These are phyloP conservation scores for Ailanthus altissimus DNA, from an alignment of 345 rosid genomes.

Conservation along the genomic window DNA sequence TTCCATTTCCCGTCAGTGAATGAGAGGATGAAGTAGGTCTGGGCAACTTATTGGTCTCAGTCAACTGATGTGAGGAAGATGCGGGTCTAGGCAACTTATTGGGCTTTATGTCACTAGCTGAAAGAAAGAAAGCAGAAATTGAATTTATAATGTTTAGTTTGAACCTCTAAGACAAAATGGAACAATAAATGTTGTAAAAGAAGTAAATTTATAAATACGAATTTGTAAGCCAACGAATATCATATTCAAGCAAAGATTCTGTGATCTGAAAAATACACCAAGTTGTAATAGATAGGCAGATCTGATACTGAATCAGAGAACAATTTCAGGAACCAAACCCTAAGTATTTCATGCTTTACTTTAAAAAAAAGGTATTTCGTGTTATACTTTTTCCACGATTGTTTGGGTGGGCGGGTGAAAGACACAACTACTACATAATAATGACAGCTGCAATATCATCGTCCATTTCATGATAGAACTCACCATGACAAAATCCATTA, in stretches of 20 bases:
- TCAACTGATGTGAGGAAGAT: constrained; percentile 8
- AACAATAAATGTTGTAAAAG: background rate
- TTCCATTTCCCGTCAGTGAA: constrained; percentile 47
- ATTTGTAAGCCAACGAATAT: background rate
- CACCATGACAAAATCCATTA: constrained; percentile 70
- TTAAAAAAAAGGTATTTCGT: too few relatives aligned
- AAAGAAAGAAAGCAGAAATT: constrained; percentile 27
- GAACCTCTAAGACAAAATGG: constrained; percentile 6
- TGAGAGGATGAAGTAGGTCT: constrained; percentile 32
- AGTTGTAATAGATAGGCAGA: background rate
- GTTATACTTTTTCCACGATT: too few relatives aligned
- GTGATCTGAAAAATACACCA: background rate
- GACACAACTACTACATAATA: background rate
- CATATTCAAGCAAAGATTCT: background rate
- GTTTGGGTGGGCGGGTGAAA: background rate
- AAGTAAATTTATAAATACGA: background rate
- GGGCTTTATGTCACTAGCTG: constrained; percentile 51
- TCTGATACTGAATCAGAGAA: background rate
- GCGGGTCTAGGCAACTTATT: constrained; percentile 41
- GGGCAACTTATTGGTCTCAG: constrained; percentile 21
- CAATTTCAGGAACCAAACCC: background rate
- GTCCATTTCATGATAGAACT: constrained; percentile 30
- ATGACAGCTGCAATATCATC: background rate
- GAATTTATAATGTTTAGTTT: constrained; percentile 1
- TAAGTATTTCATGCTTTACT: background rate